phyloP scores from a whole-genome alignment of 2,329 filamentous ascomycete genomes.

The Chalaropsis ovoidea region DNA sequence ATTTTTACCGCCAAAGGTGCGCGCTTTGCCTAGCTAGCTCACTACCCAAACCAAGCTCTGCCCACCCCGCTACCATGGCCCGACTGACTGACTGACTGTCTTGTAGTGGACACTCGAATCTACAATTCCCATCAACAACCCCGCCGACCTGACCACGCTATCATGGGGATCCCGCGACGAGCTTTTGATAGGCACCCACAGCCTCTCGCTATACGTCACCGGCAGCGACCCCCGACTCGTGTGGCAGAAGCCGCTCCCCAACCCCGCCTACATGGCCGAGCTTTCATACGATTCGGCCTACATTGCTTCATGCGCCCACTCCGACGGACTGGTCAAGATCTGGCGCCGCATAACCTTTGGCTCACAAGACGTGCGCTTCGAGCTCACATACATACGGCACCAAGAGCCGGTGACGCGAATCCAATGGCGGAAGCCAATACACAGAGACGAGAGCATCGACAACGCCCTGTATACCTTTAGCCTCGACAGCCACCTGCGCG shows the following conservation, averaged over 20 bases:
- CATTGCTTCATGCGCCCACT: constrained; percentile 67
- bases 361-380: constrained; percentile 72
- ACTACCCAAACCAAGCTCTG: too few species aligned
- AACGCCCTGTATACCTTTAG: constrained; percentile 88
- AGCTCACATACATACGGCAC: constrained; percentile 83
- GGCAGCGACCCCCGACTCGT: constrained; percentile 43
- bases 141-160: constrained; percentile 39
- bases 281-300: constrained; percentile 82
- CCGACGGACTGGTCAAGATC: constrained; percentile 80
- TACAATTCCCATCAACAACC: constrained; percentile 40
- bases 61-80: neutral
- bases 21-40: neutral
- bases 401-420: constrained; percentile 68
- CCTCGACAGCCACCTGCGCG: constrained; percentile 64
- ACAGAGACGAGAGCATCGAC: constrained; percentile 66
- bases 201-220: constrained; percentile 57
- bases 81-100: neutral
- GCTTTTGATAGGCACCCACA: constrained; percentile 63
- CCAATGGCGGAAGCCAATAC: constrained; percentile 72
- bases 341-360: constrained; percentile 85
- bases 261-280: constrained; percentile 58
- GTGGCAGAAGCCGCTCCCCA: constrained; percentile 69
- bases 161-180: constrained; percentile 87
- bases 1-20: constrained; percentile 17
- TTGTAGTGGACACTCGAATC: constrained; percentile 54